These are phyloP conservation scores for Euphrasia confusa DNA, from an alignment of 257 asterid genomes.

Conservation along the genomic window DNA sequence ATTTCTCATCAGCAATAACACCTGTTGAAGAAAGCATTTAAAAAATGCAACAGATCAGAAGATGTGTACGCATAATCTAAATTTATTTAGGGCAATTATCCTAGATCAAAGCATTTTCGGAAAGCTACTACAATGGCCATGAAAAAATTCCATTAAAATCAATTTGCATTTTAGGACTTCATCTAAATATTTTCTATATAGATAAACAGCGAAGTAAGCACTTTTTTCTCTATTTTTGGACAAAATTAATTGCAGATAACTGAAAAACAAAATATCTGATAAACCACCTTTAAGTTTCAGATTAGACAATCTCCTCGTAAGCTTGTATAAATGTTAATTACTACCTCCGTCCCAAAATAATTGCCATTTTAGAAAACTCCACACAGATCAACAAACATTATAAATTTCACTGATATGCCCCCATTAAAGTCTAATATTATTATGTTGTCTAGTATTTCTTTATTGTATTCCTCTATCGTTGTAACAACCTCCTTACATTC, in stretches of 20 bases:
- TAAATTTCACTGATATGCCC: too few relatives aligned
- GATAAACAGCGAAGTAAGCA: background rate
- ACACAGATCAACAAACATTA: background rate
- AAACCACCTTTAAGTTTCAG: background rate
- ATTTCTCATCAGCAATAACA: constrained; percentile 77
- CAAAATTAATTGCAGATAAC: constrained; percentile 12
- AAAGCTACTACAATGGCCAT: constrained; percentile 3
- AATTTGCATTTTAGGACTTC: background rate
- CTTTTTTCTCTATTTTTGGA: background rate
- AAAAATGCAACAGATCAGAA: constrained; percentile 6
- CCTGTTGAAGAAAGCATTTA: constrained; percentile 39
- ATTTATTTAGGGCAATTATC: background rate
- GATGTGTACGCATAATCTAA: constrained; percentile 10
- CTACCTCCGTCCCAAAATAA: background rate
- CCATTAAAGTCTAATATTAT: too few relatives aligned
- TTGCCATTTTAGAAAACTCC: background rate
- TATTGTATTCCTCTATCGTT: too few relatives aligned
- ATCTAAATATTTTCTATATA: constrained; percentile 9
- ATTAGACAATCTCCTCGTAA: background rate
- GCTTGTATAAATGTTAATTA: background rate
- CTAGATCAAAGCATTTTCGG: background rate
- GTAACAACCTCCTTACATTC: too few relatives aligned
- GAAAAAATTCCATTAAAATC: constrained; percentile 1
- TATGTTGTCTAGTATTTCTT: too few relatives aligned
- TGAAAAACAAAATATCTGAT: constrained; percentile 4